Percentiles rank a stretch among this genome's conserved stretches.
Evolutionary conservation across 1,139 yeast species (phyloP).

Genomic region (Hemisphaericaspora xylofermentans): DNA sequence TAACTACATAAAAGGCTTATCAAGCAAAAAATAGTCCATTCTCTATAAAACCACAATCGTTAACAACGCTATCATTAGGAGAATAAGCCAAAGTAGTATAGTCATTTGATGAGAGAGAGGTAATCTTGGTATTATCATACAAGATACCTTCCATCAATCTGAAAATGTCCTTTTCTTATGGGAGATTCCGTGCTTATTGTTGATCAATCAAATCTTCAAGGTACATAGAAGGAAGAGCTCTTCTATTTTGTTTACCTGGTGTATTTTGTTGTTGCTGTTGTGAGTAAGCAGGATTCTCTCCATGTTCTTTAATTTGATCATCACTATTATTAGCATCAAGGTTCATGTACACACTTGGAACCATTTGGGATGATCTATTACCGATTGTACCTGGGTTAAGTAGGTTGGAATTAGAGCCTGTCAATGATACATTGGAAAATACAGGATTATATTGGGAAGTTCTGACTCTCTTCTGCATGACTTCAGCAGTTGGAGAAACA

Average conservation of each 20-base stretch:
- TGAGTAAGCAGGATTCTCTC: not conserved
- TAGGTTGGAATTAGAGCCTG: constrained; percentile 29
- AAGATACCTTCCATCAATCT: no score
- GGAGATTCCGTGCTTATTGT: constrained; percentile 12
- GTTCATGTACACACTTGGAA: constrained; percentile 39
- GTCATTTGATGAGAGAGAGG: no score
- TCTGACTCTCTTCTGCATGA: constrained; percentile 46
- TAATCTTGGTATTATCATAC: no score
- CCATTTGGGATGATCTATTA: constrained; percentile 32
- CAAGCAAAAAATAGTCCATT: no score
- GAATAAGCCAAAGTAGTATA: no score
- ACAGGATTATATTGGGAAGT: constrained; percentile 25
- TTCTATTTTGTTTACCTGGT: constrained; percentile 20
- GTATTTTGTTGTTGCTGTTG: constrained; percentile 13
- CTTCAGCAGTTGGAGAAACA: constrained; percentile 79
- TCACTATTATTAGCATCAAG: constrained; percentile 38
- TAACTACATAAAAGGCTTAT: no score
- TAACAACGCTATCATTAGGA: no score
- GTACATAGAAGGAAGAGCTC: constrained; percentile 55
- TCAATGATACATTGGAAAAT: constrained; percentile 24
- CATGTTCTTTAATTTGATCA: constrained; percentile 22
- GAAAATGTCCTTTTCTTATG: not conserved
- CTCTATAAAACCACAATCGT: no score
- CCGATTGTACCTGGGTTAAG: constrained; percentile 24
- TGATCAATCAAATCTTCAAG: constrained; percentile 55